Conservation (phyloP, 306 rosid genomes). For the Fragaria nilgerrensis region DNA sequence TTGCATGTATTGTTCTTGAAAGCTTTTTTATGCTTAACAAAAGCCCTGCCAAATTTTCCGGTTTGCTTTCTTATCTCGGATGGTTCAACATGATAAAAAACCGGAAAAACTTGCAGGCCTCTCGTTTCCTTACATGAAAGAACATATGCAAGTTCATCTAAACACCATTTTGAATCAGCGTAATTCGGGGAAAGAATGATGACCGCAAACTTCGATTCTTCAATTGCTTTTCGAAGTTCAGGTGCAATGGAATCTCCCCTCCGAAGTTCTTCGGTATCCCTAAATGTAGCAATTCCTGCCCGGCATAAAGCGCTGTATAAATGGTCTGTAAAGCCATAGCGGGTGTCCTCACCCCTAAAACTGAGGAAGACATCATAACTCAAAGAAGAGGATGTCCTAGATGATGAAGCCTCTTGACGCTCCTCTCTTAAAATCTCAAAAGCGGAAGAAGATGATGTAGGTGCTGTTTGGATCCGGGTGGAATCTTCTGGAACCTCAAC, state of each 20-base stretch:
- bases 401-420: too few relatives aligned
- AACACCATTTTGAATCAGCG: neutral
- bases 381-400: too few relatives aligned
- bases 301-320: neutral
- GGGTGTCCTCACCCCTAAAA: neutral
- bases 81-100: neutral
- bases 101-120: neutral
- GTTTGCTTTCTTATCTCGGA: neutral
- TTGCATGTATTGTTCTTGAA: neutral
- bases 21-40: neutral
- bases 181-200: neutral
- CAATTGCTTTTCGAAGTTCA: neutral
- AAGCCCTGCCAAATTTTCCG: neutral
- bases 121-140: neutral
- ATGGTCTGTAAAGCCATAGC: neutral
- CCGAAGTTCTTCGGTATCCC: neutral
- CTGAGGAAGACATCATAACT: neutral
- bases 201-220: neutral
- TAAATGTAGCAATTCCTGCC: neutral
- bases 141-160: neutral
- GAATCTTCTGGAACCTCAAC: too few relatives aligned
- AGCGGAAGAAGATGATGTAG: too few relatives aligned
- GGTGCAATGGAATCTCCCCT: neutral
- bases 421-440: too few relatives aligned
- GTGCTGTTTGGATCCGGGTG: neutral